Conservation (phyloP, 148 eudicot genomes). For the Nepenthes mirabilis region DNA sequence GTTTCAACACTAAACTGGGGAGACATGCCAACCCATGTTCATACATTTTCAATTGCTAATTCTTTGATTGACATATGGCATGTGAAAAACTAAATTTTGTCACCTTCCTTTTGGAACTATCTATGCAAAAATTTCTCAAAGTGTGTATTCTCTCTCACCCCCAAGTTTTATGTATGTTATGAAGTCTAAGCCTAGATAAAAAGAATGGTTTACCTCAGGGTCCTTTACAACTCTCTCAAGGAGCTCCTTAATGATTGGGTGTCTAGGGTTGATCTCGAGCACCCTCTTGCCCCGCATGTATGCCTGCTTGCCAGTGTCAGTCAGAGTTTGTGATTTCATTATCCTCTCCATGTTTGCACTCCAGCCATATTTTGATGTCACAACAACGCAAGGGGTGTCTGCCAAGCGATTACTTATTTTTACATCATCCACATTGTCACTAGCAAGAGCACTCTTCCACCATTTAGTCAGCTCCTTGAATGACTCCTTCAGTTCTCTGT, state of each 20-base stretch:
- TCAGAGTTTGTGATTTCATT: slow-evolving; percentile 87
- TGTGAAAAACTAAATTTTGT: no score
- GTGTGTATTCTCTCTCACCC: no score
- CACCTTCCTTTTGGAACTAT: no score
- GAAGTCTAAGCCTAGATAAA: neutral
- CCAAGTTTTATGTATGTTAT: neutral
- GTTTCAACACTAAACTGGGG: no score
- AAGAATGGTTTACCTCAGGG: slow-evolving; percentile 55
- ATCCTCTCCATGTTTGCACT: slow-evolving; percentile 97
- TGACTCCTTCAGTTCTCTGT: slow-evolving; percentile 81
- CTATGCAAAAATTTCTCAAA: no score
- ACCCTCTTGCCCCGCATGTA: slow-evolving; percentile 97
- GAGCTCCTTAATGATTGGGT: slow-evolving; percentile 95
- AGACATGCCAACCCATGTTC: no score
- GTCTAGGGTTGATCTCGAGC: slow-evolving; percentile 91
- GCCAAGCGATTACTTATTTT: slow-evolving; percentile 96
- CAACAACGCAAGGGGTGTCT: slow-evolving; percentile 93
- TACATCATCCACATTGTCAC: slow-evolving; percentile 86
- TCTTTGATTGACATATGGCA: no score
- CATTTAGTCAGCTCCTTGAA: slow-evolving; percentile 95
- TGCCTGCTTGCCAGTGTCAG: slow-evolving; percentile 87
- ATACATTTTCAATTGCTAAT: no score
- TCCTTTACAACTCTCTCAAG: slow-evolving; percentile 66
- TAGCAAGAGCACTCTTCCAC: slow-evolving; percentile 84
- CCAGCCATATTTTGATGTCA: slow-evolving; percentile 96